Base-by-base conservation (phyloP, 805 yeast genomes). In the Wickerhamiella hasegawae region DNA sequence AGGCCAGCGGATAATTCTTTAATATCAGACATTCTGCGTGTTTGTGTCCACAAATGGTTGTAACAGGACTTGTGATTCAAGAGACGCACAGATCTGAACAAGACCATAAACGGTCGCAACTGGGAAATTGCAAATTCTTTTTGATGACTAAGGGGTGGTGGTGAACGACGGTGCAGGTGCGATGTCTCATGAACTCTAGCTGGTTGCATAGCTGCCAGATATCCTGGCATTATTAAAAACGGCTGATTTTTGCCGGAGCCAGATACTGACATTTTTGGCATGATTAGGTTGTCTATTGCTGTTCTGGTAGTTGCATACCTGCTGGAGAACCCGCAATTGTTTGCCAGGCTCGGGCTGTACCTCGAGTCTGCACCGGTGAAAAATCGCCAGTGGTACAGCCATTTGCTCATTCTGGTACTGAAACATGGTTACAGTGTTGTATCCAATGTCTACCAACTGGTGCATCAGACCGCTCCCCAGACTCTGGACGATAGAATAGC, bases 1-100 rank as follows among this genome's bases (percentile, higher is more conserved):
- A 48, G 43, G 33, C 37, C 40, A 16, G 39, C 29, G 17, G 49
- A 31, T 19, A 48, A 40, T 15, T 35, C 43, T 16, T 38, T 39
- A 14, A 39, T 18, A 11, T 37, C 28, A 6, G 47, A 40, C 46
- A 45, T 43, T 24, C 37, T 38, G 34, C 45, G 38, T 4, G n/a
- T n/a, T n/a, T 15, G 30, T 11, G 28, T 12, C 16, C 5, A 5
- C 14, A 25, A n/a, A 8, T 12, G 28, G 28, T 22, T 8, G 10
- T 8, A 22, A 22, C 24, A 22, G 24, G 14, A 12, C 5, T 16
- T 6, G 5, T n/a, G 14, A 8, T 5, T n/a, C 6, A 12, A 5
- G 8, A 12, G 14, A 5, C 28, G 28, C 28, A 16, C 28, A 5
- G 28, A 25, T 25, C 28, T n/a, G 14, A 25, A 6, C 6, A 25